Base-by-base conservation (phyloP, 345 rosid species). In the Tarenaya hassleriana region DNA sequence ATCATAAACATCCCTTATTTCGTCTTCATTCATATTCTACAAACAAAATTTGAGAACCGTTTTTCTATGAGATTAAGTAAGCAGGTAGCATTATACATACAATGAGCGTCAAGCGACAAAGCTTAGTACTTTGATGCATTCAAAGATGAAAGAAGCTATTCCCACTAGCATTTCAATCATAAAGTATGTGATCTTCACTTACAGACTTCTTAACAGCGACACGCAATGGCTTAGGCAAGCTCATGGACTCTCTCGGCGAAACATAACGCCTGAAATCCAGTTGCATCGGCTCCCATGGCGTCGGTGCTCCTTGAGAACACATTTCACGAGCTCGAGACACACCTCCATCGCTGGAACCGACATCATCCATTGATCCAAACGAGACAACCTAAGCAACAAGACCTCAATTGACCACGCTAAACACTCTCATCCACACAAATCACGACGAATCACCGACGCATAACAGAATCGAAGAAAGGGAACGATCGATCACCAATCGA, bases 161-260 rank as follows among this genome's bases (percentile, higher is more conserved):
- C 29, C 29, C 29, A n/a, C 29, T 5, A 24, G 29, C 29, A 24
- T 24, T 24, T 24, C 3, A 24, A 24, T 2, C 40, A 9, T 35
- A 35, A 35, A 7, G 40, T 9, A n/a, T 7, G 4, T 4, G 47
- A 34, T 43, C 24, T 68, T 10, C 27, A 73, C 94, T 75, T 21
- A 84, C 94, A 54, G 85, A 66, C 57, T 64, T 76, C 67, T 77
- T 72, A 24, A 76, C 81, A 50, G 69, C 65, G 41, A 78, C 79
- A 13, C 71, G 75, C 68, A 75, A 69, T 16, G 56, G 13, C 16
- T 34, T 24, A 16, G 41, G 27, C 67, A 62, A 69, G 60, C 48
- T 52, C 24, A 17, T 68, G 60, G 69, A 29, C 20, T 58, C 71
- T 15, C 39, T 63, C 45, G 17, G 65, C 1, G 47, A 41, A 34